Conservation (phyloP, 768 basidiomycete species). For the Gymnopilus junonius region DNA sequence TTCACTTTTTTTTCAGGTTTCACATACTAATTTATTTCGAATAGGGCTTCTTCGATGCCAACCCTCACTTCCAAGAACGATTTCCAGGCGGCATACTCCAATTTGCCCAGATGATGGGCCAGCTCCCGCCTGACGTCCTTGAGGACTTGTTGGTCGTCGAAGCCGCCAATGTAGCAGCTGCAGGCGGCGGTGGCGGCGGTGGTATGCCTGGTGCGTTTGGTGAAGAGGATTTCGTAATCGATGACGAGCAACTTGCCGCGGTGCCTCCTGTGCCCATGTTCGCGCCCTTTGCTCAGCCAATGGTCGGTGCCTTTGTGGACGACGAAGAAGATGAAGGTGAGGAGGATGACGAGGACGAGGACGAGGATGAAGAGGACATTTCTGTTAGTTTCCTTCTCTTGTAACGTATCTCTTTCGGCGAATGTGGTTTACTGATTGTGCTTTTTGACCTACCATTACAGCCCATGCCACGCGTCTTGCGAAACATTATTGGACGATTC, state of each 20-base stretch:
- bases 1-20: no score
- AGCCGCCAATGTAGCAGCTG: slow-evolving; percentile 39
- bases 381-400: no score
- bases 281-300: no score
- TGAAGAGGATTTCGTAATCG: slow-evolving; percentile 24
- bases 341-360: slow-evolving; percentile 46
- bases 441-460: no score
- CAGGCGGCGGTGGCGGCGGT: slow-evolving; percentile 31
- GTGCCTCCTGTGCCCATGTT: slow-evolving; percentile 10
- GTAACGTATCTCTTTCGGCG: no score
- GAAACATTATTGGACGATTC: slow-evolving; percentile 62
- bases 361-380: slow-evolving; percentile 49
- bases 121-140: slow-evolving; percentile 60
- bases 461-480: slow-evolving; percentile 64
- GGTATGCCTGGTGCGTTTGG: slow-evolving; percentile 55
- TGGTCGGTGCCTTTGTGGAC: slow-evolving; percentile 20
- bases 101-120: slow-evolving; percentile 59
- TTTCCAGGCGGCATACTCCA: slow-evolving; percentile 71
- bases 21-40: no score
- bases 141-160: slow-evolving; percentile 61
- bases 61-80: slow-evolving; percentile 55
- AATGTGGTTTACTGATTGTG: no score
- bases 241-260: slow-evolving; percentile 25
- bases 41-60: slow-evolving; percentile 61
- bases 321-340: slow-evolving; percentile 27